These are phyloP conservation scores for Herpotrichia juniperi DNA, from an alignment of 2,329 filamentous ascomycete species.

Conservation along the genomic window DNA sequence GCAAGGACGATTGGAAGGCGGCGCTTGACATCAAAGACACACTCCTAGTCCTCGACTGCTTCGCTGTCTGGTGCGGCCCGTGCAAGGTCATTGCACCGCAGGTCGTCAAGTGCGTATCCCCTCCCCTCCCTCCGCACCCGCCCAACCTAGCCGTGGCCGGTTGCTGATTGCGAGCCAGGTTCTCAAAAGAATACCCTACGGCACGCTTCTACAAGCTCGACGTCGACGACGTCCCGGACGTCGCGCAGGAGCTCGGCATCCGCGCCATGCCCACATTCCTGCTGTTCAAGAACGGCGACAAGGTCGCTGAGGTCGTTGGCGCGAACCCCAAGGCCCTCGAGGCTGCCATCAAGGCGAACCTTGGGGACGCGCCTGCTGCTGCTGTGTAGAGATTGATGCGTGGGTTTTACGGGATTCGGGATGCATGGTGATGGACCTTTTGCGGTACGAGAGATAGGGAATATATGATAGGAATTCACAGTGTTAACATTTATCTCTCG, in stretches of 20 bases:
- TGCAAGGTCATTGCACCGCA: slow-evolving; percentile 89
- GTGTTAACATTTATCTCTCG: too few species aligned
- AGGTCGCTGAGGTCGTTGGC: slow-evolving; percentile 75
- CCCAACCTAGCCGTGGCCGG: too few species aligned
- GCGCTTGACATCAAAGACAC: slow-evolving; percentile 60
- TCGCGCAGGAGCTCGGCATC: slow-evolving; percentile 78
- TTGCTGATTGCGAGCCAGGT: too few species aligned
- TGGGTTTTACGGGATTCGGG: background rate
- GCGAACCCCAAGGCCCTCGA: slow-evolving; percentile 76
- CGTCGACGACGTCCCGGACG: slow-evolving; percentile 78
- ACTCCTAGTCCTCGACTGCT: slow-evolving; percentile 82
- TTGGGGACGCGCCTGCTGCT: background rate
- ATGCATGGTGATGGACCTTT: background rate
- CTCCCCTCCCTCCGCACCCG: slow-evolving; percentile 6
- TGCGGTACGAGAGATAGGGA: background rate
- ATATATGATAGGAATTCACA: background rate
- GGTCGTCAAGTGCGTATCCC: slow-evolving; percentile 64
- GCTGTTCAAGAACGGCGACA: slow-evolving; percentile 80
- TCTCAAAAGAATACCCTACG: slow-evolving; percentile 64
- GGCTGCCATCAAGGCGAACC: slow-evolving; percentile 52
- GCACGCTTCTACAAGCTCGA: slow-evolving; percentile 88
- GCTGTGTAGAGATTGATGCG: background rate
- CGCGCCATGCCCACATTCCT: slow-evolving; percentile 93
- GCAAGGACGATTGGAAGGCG: slow-evolving; percentile 64
- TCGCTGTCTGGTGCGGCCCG: slow-evolving; percentile 90